Conservation (phyloP, 2,329 filamentous ascomycete species). For the Cercospora zeina region DNA sequence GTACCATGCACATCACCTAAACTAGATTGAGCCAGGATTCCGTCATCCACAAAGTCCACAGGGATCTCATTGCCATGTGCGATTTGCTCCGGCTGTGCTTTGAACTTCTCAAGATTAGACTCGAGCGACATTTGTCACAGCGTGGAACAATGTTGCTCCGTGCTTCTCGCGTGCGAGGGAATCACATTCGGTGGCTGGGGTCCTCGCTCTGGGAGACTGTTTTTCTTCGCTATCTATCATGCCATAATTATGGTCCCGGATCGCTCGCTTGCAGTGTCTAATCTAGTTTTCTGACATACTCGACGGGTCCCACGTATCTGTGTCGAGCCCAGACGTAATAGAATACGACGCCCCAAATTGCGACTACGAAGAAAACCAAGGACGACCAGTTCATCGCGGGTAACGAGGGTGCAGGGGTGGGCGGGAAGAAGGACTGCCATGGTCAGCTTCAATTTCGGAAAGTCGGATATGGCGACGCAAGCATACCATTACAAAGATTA, state of each 20-base stretch:
- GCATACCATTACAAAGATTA: slow-evolving; percentile 14
- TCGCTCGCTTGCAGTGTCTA: neutral
- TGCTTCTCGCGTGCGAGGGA: neutral
- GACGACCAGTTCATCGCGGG: slow-evolving; percentile 32
- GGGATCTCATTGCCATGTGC: neutral
- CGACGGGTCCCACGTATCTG: slow-evolving; percentile 28
- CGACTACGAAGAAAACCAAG: slow-evolving; percentile 30
- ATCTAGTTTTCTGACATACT: slow-evolving; percentile 28
- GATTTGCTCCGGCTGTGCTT: neutral
- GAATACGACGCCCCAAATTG: slow-evolving; percentile 23
- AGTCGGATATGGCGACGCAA: neutral
- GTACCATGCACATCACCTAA: slow-evolving; percentile 6
- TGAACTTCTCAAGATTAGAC: neutral
- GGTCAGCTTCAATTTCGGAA: neutral
- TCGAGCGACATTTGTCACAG: neutral
- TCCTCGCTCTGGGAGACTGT: neutral
- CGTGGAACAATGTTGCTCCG: slow-evolving; percentile 1
- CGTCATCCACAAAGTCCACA: slow-evolving; percentile 4
- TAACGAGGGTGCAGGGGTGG: slow-evolving; percentile 23
- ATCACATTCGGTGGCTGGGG: neutral
- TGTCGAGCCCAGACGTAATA: slow-evolving; percentile 26
- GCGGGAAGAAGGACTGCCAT: slow-evolving; percentile 26
- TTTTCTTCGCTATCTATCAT: neutral
- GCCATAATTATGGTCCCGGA: neutral
- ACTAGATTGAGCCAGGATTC: slow-evolving; percentile 5